These are phyloP conservation scores for Verticillium alfalfae DNA, from an alignment of 2,329 filamentous ascomycete genomes.

Conservation along the genomic window DNA sequence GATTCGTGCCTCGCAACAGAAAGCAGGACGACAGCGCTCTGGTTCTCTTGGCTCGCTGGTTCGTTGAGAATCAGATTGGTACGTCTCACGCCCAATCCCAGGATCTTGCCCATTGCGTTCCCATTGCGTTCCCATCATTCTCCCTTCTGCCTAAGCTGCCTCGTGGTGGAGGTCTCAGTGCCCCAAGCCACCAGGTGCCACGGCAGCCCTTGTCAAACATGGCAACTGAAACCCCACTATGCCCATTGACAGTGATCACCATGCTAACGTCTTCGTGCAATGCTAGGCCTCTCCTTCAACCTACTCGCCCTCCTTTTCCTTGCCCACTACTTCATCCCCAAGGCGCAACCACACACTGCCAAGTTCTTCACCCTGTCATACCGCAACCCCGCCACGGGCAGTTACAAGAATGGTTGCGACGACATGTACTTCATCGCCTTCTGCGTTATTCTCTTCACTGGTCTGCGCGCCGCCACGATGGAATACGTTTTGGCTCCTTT, in stretches of 20 bases:
- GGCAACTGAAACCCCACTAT: neutral
- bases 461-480: conserved; percentile 76
- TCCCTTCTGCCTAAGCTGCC: neutral
- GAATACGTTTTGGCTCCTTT: conserved; percentile 81
- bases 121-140: neutral
- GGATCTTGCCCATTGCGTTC: neutral
- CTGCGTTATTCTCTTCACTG: conserved; percentile 81
- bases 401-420: conserved; percentile 72
- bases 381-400: conserved; percentile 60
- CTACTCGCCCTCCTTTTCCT: conserved; percentile 77
- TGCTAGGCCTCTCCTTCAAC: conserved; percentile 71
- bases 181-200: neutral
- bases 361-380: conserved; percentile 89
- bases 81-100: conserved; percentile 24
- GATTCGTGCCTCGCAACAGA: conserved; percentile 52
- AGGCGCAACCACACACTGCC: conserved; percentile 69
- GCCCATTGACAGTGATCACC: neutral
- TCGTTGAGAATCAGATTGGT: conserved; percentile 79
- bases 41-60: conserved; percentile 59
- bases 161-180: neutral
- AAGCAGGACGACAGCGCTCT: conserved; percentile 57
- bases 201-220: neutral
- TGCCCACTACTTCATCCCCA: conserved; percentile 76
- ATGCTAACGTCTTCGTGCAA: conserved; percentile 14
- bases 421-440: conserved; percentile 74